Evolutionary conservation across 495 filamentous ascomycete species (phyloP).

Genomic region (Penicillium mononematosum): DNA sequence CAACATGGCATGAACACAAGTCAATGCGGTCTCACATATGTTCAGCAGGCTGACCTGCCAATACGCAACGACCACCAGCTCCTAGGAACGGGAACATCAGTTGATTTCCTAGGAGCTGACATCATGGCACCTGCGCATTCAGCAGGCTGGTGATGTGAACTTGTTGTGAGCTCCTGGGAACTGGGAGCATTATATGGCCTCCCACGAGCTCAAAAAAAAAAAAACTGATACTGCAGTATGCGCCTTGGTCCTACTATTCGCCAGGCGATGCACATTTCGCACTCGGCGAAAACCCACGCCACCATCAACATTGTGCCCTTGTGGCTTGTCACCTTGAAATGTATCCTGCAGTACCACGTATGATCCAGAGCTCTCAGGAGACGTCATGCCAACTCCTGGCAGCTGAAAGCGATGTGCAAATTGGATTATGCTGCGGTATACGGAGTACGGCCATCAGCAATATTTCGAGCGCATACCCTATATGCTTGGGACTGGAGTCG

Average conservation of each 20-base stretch:
- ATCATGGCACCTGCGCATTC: neutral
- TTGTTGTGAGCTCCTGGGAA: neutral
- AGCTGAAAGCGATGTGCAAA: neutral
- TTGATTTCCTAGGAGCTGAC: too few species aligned
- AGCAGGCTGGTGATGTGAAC: neutral
- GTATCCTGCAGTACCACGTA: too few species aligned
- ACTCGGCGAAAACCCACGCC: neutral
- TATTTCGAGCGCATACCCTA: constrained; percentile 44
- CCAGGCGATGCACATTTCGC: neutral
- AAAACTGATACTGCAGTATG: neutral
- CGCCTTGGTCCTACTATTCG: too few species aligned
- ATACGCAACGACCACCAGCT: too few species aligned
- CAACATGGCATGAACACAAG: neutral
- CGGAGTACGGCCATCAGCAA: constrained; percentile 24
- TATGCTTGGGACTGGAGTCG: constrained; percentile 26
- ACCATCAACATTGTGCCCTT: too few species aligned
- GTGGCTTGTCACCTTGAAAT: too few species aligned
- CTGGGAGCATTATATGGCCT: neutral
- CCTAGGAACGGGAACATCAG: too few species aligned
- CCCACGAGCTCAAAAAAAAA: neutral
- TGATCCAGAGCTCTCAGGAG: too few species aligned
- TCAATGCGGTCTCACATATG: too few species aligned
- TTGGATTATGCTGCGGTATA: too few species aligned
- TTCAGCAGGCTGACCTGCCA: too few species aligned
- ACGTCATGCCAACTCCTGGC: neutral